Base-by-base conservation (phyloP, 2,329 filamentous ascomycete genomes). In the Xylaria sp. region DNA sequence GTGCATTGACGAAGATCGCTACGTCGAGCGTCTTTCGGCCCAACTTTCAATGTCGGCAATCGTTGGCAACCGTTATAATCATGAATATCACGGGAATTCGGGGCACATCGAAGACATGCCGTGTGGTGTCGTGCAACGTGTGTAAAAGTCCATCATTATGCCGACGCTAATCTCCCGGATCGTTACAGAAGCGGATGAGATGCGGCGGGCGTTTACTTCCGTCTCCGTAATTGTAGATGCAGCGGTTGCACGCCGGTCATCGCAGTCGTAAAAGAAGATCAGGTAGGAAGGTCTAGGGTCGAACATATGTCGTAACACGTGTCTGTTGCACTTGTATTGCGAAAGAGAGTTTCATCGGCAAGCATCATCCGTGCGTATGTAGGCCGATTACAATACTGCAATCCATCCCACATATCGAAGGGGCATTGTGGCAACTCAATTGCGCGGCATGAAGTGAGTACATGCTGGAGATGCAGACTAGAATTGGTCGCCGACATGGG, bases 241-340 rank as follows among this genome's bases (percentile, higher is more conserved):
- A 20, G 59, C 56, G 17, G 62, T 60, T 20, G 88, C 88, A 75
- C 88, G 91, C 31, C 80, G 81, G 73, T 90, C 91, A 77, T 91
- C 86, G 75, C 89, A 91, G 72, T 89, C 89, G 79, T 90, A 89
- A 10, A 87, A 91, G n/a, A 91, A 77, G 0, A 89, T 91, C 13
- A 87, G 85, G 69, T 91, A 91, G 39, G 83, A 0, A 90, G 89
- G 89, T 0, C 89, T 89, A 1, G 90, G 81, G 2, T 81, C 76
- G 73, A 89, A 83, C 74, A 89, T 90, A 50, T 87, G 80, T 2
- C 89, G 84, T 2, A 91, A 78, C 0, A 82, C 86, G 7, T n/a
- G 2, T 2, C 5, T 17, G 51, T 11, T 25, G 20, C 33, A 11
- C 20, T 25, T 27, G 13, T 39, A 29, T 55, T 42, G 51, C 3